Evolutionary conservation across 331 rosid species (phyloP), one percentile per base, ranked within the genome.

Genomic region (Saraca asoca): DNA sequence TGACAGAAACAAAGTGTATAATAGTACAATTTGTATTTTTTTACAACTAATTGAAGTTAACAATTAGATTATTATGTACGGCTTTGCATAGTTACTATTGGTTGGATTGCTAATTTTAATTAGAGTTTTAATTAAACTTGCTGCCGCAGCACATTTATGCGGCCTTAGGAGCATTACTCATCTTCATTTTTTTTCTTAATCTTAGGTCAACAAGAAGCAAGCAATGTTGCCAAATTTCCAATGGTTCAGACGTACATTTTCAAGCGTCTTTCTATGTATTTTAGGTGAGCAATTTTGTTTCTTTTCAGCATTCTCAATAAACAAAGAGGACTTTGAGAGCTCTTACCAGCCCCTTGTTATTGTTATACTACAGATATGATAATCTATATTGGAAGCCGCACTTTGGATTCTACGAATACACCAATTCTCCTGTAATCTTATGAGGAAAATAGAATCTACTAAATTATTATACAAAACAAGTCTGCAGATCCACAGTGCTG

Each of bases 131-230:
- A 72, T 33, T 54, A 7, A 55, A 70, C 90, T 19, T 8, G 51
- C 29, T 67, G 87, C 81, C 72, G 81, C 85, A 64, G 18, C 70
- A 52, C 89, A 75, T 43, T 56, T 51, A 51, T 50, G 55, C 56
- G 50, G 75, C 69, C 71, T 50, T 34, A 34, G 58, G 75, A 45
- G 42, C 2, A 38, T 4, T 35, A 7, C 4, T 5, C 31, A 24
- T 3, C 31, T 3, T 9, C 5, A 6, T 38, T 38, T 6, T 5
- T 2, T 38, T 38, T 5, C 1, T 38, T 9, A 2, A 38, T 38
- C 7, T 38, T 5, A 38, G 41, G 9, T 34, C 6, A 34, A 34
- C 6, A 34, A 6, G 7, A 37, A 37, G 41, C 5, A 37, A 37
- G 2, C 7, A 35, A 4, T 35, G 3, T 37, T 5, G 41, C 2